Conservation (phyloP, 495 filamentous ascomycete species). For the Hypoxylon intermedium region DNA sequence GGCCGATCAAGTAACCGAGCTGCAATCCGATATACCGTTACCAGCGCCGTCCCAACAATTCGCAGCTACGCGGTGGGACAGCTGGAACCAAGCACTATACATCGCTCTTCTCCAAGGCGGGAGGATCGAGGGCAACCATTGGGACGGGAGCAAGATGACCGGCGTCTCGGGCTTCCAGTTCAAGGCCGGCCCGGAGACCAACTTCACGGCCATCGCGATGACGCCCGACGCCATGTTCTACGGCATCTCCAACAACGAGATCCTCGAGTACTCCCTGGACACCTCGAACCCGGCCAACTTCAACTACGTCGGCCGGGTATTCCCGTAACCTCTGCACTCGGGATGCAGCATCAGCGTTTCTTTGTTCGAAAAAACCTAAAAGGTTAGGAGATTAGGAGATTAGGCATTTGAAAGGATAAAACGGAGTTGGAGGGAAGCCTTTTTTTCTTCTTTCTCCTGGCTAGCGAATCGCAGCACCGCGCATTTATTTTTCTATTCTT, state of each 20-base stretch:
- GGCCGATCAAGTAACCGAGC: slow-evolving; percentile 20
- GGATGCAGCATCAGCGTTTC: slow-evolving; percentile 1
- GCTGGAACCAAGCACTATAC: slow-evolving; percentile 29
- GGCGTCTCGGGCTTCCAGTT: slow-evolving; percentile 10
- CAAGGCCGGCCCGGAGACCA: slow-evolving; percentile 20
- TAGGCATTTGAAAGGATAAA: slow-evolving; percentile 2
- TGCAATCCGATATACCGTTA: slow-evolving; percentile 29
- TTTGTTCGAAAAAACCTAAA: slow-evolving; percentile 7
- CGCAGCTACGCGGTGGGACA: slow-evolving; percentile 30
- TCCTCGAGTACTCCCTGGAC: slow-evolving; percentile 32
- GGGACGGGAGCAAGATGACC: slow-evolving; percentile 19
- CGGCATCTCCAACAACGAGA: slow-evolving; percentile 29
- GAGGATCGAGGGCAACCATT: slow-evolving; percentile 22
- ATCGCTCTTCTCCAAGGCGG: slow-evolving; percentile 23
- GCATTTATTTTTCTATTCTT: slow-evolving; percentile 2
- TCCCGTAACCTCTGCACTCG: slow-evolving; percentile 13
- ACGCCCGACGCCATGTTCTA: slow-evolving; percentile 35
- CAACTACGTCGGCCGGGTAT: slow-evolving; percentile 29
- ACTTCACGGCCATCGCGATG: slow-evolving; percentile 38
- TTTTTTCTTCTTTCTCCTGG: background rate
- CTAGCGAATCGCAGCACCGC: background rate
- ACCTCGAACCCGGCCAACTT: slow-evolving; percentile 28
- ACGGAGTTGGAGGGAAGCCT: slow-evolving; percentile 22
- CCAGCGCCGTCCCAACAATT: slow-evolving; percentile 31
- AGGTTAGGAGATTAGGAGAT: slow-evolving; percentile 11